Percentiles rank a stretch among this genome's conserved stretches.
These are phyloP conservation scores for Puccinia novopanici DNA, from an alignment of 1,284 basidiomycete genomes.

Conservation along the genomic window DNA sequence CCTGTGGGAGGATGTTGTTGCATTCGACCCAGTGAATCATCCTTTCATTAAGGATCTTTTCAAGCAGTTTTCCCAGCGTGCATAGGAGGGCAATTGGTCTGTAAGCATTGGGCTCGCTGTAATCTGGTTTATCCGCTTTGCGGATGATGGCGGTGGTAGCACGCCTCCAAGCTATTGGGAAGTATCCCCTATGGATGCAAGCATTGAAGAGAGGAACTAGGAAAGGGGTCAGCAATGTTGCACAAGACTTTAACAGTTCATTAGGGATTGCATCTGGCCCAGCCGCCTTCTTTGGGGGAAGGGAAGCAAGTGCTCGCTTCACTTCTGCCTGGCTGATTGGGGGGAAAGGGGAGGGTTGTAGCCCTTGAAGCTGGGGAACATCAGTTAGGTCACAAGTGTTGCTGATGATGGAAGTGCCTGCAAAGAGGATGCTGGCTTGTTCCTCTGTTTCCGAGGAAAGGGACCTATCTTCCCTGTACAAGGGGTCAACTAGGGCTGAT, in stretches of 20 bases:
- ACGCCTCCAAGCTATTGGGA: constrained; percentile 6
- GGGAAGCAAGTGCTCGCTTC: not conserved
- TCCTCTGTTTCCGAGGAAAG: not conserved
- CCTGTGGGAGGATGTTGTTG: not conserved
- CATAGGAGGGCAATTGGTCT: constrained; percentile 17
- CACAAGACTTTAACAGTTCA: constrained; percentile 1
- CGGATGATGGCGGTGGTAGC: constrained; percentile 27
- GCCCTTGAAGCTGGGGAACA: not conserved
- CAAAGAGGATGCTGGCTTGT: constrained; percentile 16
- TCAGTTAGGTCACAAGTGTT: constrained; percentile 1
- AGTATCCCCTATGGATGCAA: not conserved
- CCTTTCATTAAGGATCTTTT: constrained; percentile 22
- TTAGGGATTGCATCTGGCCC: constrained; percentile 24
- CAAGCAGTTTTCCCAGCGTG: constrained; percentile 26
- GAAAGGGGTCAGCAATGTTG: constrained; percentile 2
- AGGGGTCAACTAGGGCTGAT: not conserved
- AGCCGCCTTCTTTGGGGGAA: constrained; percentile 16
- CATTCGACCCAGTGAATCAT: constrained; percentile 7
- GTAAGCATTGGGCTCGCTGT: constrained; percentile 10
- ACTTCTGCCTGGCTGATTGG: constrained; percentile 3
- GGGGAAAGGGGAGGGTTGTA: not conserved
- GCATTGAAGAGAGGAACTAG: no score
- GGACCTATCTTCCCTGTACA: not conserved
- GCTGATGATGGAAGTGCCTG: constrained; percentile 17
- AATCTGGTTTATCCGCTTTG: constrained; percentile 23